A percentile compares a stretch with the other conserved stretches of the same genome.
Evolutionary conservation across 495 filamentous ascomycete species (phyloP).

Genomic region (Tetracladium marchalianum): DNA sequence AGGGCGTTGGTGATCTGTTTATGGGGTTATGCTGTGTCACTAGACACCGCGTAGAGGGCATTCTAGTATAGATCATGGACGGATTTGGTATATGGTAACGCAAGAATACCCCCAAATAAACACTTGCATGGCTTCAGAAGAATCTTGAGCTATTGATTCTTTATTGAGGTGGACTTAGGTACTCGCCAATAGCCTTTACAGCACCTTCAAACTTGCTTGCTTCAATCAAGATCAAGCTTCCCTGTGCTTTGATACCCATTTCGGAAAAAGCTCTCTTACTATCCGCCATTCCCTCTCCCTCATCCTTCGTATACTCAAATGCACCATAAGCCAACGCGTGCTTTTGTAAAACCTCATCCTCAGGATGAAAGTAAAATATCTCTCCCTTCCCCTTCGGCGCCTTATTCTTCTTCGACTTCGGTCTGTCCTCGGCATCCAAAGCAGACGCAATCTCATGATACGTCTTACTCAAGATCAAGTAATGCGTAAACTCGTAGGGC

Average conservation of each 20-base stretch:
- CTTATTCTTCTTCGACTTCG: slow-evolving; percentile 70
- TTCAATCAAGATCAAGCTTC: slow-evolving; percentile 71
- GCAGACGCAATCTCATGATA: slow-evolving; percentile 81
- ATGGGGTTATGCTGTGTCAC: neutral
- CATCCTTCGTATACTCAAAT: slow-evolving; percentile 68
- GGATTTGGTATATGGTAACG: slow-evolving; percentile 1
- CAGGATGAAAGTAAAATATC: slow-evolving; percentile 87
- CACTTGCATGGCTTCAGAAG: neutral
- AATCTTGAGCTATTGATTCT: slow-evolving; percentile 14
- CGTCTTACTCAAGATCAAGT: slow-evolving; percentile 79
- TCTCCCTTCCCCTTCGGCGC: slow-evolving; percentile 39
- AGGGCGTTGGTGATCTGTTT: neutral
- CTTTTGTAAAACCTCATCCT: slow-evolving; percentile 82
- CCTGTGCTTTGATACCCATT: slow-evolving; percentile 73
- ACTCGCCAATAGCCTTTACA: slow-evolving; percentile 61
- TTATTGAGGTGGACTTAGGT: slow-evolving; percentile 39
- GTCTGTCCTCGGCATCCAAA: slow-evolving; percentile 58
- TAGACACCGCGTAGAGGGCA: too few species aligned
- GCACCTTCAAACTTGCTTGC: slow-evolving; percentile 55
- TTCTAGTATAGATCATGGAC: too few species aligned
- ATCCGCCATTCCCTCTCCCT: slow-evolving; percentile 69
- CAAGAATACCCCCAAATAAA: slow-evolving; percentile 10
- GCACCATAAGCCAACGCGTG: slow-evolving; percentile 54
- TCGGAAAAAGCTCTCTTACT: slow-evolving; percentile 93
- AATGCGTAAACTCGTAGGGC: slow-evolving; percentile 88